These are phyloP conservation scores for Coemansia sp. DNA, from an alignment of 192 early-diverging fungal genomes.

Conservation along the genomic window DNA sequence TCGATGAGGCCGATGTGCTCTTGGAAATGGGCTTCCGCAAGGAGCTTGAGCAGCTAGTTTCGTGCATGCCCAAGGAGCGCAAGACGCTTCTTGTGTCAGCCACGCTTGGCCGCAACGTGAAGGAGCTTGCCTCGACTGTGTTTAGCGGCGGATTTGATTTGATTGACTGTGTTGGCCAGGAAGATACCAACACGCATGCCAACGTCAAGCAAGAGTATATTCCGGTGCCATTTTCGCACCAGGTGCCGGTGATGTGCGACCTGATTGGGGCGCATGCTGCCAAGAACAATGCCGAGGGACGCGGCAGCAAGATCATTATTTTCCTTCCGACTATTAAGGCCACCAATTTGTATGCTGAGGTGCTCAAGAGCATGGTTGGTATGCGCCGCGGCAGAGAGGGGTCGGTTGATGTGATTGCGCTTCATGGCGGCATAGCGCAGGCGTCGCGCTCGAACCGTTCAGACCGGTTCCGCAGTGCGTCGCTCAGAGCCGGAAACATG, in stretches of 20 bases:
- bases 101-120: constrained; percentile 75
- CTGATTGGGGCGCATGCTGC: constrained; percentile 63
- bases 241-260: constrained; percentile 63
- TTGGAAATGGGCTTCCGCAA: constrained; percentile 93
- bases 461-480: constrained; percentile 68
- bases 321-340: constrained; percentile 82
- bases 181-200: constrained; percentile 80
- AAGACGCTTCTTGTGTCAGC: constrained; percentile 95
- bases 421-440: constrained; percentile 84
- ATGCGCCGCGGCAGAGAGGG: background rate
- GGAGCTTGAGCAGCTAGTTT: constrained; percentile 74
- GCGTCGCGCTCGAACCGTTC: constrained; percentile 67
- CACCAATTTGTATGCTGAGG: constrained; percentile 31
- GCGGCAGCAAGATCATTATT: constrained; percentile 81
- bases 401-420: constrained; percentile 49
- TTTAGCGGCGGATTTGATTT: constrained; percentile 65
- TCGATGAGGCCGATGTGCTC: constrained; percentile 95
- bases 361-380: constrained; percentile 19
- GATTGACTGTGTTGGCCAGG: constrained; percentile 82
- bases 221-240: constrained; percentile 61
- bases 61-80: constrained; percentile 63
- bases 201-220: constrained; percentile 79
- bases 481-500: constrained; percentile 30
- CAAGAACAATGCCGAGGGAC: constrained; percentile 44
- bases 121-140: constrained; percentile 63